Base-by-base conservation (phyloP, 2,329 filamentous ascomycete species). In the Huntiella bhutanensis region DNA sequence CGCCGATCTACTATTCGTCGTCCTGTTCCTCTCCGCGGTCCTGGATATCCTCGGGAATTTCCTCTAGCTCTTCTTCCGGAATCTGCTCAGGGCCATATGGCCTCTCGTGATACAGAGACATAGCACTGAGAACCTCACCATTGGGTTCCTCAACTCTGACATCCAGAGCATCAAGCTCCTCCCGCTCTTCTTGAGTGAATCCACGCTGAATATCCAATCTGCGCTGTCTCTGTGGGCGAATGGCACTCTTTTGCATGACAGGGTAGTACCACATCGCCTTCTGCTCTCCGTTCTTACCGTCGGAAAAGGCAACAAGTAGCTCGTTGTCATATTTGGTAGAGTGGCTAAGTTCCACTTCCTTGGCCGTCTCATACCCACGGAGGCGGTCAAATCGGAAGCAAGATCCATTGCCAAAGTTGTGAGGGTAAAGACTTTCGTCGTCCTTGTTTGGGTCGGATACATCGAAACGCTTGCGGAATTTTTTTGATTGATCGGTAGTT, bases 221-320 rank as follows among this genome's bases (percentile, higher is more conserved):
- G 64, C 73, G 77, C 51, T 67, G 70, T 49, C 76, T 69, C 59
- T 77, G 75, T 28, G 73, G 74, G 39, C 74, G 67, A 54, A 81
- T 73, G 16, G 67, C 66, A 41, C 68, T 73, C 46, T 73, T 71
- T 58, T 80, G 75, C 61, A 80, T 71, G 51, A 81, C 67, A 3
- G 77, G 77, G 54, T 80, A 81, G 60, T 80, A 81, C 58, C 77
- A 80, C 10, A 70, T 72, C 5, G 68, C 76, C 57, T 72, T 73
- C 52, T 73, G 67, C 47, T 62, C 59, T 43, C 67, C 66, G 51
- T 68, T 65, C 42, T 60, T 55, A 51, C 71, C 69, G 51, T 75
- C 68, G 53, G 73, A 68, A 55, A 70, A 69, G 2, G 72, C 67
- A 22, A 81, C 60, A 48, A 78, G 66, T 33, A 80, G 63, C 58